Evolutionary conservation across 2,329 filamentous ascomycete species (phyloP).

Genomic region (Botrytis deweyae): DNA sequence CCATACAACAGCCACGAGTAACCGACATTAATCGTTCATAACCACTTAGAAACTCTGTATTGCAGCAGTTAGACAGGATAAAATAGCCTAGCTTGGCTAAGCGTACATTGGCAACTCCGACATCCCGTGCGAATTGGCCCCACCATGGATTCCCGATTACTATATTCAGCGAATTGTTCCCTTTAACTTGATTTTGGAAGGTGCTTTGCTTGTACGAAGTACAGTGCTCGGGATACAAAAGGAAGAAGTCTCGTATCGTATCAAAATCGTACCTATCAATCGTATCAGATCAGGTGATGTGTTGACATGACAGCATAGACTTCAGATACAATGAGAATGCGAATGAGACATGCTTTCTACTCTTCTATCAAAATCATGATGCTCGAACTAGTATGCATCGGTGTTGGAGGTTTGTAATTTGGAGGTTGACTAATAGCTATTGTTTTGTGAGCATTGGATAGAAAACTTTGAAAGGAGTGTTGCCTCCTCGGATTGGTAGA

Average conservation of each 20-base stretch:
- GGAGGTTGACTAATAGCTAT: not conserved
- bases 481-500: not conserved
- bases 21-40: not conserved
- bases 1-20: not conserved
- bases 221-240: not conserved
- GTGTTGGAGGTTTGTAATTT: not conserved
- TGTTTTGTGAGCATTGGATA: not conserved
- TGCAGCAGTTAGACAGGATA: constrained; percentile 10
- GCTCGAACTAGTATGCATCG: not conserved
- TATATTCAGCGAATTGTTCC: constrained; percentile 19
- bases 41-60: not conserved
- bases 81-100: constrained; percentile 17
- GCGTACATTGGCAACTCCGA: constrained; percentile 7
- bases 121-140: constrained; percentile 3
- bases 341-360: not conserved
- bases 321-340: not conserved
- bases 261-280: not conserved
- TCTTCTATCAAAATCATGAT: not conserved
- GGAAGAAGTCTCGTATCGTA: not conserved
- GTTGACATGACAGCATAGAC: not conserved
- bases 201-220: not conserved
- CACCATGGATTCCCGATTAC: constrained; percentile 12
- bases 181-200: constrained; percentile 11
- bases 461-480: not conserved
- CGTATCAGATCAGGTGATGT: not conserved